A percentile compares a stretch with the other conserved stretches of the same genome.
Evolutionary conservation across 139 green algal species (phyloP).

Genomic region (Tetraselmis chui): DNA sequence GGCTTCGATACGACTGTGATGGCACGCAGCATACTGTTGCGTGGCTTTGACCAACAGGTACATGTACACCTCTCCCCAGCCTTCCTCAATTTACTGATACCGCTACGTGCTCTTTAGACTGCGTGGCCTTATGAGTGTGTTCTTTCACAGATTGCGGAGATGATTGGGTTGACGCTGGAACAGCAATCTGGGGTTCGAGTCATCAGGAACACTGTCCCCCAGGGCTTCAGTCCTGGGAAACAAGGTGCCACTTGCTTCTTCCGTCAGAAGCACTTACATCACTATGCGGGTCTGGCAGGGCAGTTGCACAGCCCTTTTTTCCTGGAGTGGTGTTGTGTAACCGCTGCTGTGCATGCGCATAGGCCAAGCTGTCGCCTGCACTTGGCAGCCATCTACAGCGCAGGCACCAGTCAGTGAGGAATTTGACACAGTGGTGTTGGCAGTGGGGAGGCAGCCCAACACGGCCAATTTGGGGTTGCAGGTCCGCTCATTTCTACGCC

Average conservation of each 20-base stretch:
- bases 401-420: constrained; percentile 1
- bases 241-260: too few species aligned
- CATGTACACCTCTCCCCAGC: too few species aligned
- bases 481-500: background rate
- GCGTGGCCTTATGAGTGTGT: too few species aligned
- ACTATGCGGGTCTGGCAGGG: too few species aligned
- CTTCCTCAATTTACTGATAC: too few species aligned
- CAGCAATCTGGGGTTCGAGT: background rate
- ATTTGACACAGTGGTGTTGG: constrained; percentile 56
- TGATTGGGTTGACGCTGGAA: background rate
- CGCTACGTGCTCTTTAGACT: too few species aligned
- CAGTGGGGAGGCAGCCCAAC: constrained; percentile 34
- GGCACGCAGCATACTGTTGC: constrained; percentile 35
- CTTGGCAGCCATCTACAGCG: background rate
- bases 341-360: too few species aligned
- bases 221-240: background rate
- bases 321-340: too few species aligned
- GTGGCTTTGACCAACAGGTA: constrained; percentile 34
- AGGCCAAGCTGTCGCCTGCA: constrained; percentile 9
- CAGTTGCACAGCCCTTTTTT: too few species aligned
- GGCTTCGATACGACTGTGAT: constrained; percentile 22
- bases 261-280: too few species aligned
- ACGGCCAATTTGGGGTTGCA: constrained; percentile 36
- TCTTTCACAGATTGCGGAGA: background rate
- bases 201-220: background rate